A percentile compares a stretch with the other conserved stretches of the same genome.
Conservation (phyloP, 1,139 yeast genomes). For the Yamadazyma atmosphaerica region DNA sequence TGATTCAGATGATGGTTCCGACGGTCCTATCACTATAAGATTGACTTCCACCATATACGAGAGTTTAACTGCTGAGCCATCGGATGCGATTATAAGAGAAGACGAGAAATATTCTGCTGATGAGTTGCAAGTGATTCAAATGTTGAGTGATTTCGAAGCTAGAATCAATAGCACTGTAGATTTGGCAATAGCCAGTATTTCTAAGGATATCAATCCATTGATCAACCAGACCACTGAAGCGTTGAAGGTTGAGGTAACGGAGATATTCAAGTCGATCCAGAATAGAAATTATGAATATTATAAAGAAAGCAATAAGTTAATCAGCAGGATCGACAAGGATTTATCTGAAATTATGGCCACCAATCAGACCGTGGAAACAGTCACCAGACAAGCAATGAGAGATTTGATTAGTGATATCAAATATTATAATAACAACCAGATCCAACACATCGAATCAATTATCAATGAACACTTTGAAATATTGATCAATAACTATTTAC, state of each 20-base stretch:
- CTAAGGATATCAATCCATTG: conserved; percentile 37
- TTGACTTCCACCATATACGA: conserved; percentile 34
- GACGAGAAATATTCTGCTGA: conserved; percentile 16
- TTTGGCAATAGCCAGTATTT: conserved; percentile 44
- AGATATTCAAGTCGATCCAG: conserved; percentile 43
- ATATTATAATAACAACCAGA: conserved; percentile 32
- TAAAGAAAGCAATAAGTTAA: conserved; percentile 44
- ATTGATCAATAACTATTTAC: conserved; percentile 39
- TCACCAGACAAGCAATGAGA: conserved; percentile 61
- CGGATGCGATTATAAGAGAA: conserved; percentile 1
- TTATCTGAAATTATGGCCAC: conserved; percentile 42
- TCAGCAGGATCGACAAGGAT: conserved; percentile 51
- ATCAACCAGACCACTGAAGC: conserved; percentile 32
- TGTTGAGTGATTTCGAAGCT: conserved; percentile 32
- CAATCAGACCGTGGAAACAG: conserved; percentile 31
- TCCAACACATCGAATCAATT: conserved; percentile 32
- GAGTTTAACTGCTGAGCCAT: conserved; percentile 9
- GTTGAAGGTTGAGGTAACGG: conserved; percentile 39
- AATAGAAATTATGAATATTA: conserved; percentile 44
- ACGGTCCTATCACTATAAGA: conserved; percentile 25
- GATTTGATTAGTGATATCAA: conserved; percentile 45
- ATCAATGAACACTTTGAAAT: conserved; percentile 36
- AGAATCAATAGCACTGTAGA: conserved; percentile 42
- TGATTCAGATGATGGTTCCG: conserved; percentile 17
- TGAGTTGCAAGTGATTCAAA: conserved; percentile 15